Conservation (phyloP, 2,329 filamentous ascomycete species). For the Chaetomiaceae sp. region DNA sequence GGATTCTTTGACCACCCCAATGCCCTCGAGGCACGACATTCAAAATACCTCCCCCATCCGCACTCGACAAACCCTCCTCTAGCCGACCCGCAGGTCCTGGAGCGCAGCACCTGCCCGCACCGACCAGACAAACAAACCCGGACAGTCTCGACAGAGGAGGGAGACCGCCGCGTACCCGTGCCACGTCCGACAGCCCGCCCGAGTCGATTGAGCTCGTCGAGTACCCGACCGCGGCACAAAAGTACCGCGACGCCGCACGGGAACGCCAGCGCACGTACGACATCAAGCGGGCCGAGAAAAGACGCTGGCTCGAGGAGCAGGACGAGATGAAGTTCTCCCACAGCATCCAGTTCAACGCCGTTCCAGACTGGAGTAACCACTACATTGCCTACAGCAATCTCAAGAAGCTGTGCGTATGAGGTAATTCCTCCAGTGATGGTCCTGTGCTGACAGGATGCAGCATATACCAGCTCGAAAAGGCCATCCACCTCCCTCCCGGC, state of each 20-base stretch:
- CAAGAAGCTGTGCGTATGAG: conserved; percentile 77
- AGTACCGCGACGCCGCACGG: conserved; percentile 3
- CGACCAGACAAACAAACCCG: not conserved
- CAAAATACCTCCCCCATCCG: conserved; percentile 19
- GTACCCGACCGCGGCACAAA: conserved; percentile 10
- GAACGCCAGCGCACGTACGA: conserved; percentile 19
- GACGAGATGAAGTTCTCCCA: conserved; percentile 99
- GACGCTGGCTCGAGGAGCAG: conserved; percentile 63
- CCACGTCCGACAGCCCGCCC: not conserved
- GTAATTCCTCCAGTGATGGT: not conserved
- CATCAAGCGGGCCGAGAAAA: conserved; percentile 57
- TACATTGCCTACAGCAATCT: conserved; percentile 98
- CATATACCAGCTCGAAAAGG: conserved; percentile 93
- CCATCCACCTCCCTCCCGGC: conserved; percentile 59
- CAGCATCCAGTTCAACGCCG: conserved; percentile 98
- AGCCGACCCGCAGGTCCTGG: conserved; percentile 14
- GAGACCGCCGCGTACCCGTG: conserved; percentile 7
- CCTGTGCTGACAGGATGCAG: conserved; percentile 39
- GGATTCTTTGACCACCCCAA: no score
- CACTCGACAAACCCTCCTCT: conserved; percentile 19
- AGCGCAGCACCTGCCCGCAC: conserved; percentile 9
- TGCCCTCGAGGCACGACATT: conserved; percentile 18
- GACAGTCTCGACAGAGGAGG: conserved; percentile 21
- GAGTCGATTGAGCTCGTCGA: conserved; percentile 21
- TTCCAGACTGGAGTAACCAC: conserved; percentile 98